Conservation (phyloP, 2,329 filamentous ascomycete genomes). For the Trichoderma sp. region DNA sequence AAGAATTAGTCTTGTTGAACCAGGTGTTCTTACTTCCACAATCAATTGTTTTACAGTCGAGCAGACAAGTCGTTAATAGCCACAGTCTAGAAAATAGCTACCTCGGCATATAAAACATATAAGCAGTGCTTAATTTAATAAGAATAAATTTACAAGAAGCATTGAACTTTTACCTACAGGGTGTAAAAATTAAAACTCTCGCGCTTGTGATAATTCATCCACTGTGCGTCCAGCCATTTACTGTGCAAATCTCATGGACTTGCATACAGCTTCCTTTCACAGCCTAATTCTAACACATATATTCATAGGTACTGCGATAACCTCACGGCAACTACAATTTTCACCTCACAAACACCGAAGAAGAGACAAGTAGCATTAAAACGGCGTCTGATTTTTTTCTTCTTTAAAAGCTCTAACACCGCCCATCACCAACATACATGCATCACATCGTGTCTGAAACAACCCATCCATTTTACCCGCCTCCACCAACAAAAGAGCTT, state of each 20-base stretch:
- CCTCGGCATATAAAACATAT: neutral
- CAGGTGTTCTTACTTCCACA: neutral
- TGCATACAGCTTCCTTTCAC: neutral
- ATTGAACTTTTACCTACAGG: neutral
- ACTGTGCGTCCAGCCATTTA: neutral
- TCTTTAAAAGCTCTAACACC: constrained; percentile 42
- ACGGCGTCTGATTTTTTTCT: constrained; percentile 47
- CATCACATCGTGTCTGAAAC: constrained; percentile 31
- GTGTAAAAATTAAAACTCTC: neutral
- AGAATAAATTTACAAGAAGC: neutral
- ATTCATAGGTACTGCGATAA: neutral
- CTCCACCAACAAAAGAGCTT: constrained; percentile 42
- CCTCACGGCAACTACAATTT: neutral
- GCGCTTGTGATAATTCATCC: neutral
- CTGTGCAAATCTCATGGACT: neutral
- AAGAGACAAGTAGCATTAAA: constrained; percentile 36
- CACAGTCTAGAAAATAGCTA: neutral
- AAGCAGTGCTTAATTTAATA: neutral
- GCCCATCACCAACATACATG: constrained; percentile 29
- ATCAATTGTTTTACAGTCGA: neutral
- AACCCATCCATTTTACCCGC: constrained; percentile 39
- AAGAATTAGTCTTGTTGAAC: neutral
- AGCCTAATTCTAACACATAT: neutral
- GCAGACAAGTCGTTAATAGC: neutral
- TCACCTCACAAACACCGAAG: neutral